These are phyloP conservation scores for Crepidotus variabilis DNA, from an alignment of 768 basidiomycete species.

Conservation along the genomic window DNA sequence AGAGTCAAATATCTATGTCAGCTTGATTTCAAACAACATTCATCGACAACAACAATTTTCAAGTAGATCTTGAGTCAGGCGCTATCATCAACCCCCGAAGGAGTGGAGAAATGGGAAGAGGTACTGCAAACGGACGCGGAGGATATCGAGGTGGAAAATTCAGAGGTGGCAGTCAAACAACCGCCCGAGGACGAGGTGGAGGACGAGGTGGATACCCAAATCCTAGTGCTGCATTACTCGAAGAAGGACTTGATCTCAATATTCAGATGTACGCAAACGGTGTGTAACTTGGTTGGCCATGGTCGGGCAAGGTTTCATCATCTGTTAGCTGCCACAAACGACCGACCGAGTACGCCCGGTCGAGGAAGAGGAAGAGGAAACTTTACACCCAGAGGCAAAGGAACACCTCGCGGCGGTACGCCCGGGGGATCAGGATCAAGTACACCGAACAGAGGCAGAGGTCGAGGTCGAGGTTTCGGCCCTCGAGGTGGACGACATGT, in stretches of 20 bases:
- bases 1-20: not conserved
- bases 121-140: not conserved
- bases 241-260: conserved; percentile 21
- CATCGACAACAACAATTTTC: not conserved
- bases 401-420: conserved; percentile 19
- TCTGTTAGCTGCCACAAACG: conserved; percentile 4
- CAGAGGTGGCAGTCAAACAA: not conserved
- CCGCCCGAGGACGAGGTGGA: conserved; percentile 2
- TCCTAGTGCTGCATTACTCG: conserved; percentile 11
- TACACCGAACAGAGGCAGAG: conserved; percentile 13
- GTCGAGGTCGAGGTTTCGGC: conserved; percentile 17
- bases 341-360: not conserved
- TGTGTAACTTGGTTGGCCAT: conserved; percentile 11
- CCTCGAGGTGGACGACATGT: conserved; percentile 21
- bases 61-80: not conserved
- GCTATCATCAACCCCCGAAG: not conserved
- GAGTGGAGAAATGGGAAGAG: not conserved
- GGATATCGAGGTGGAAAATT: not conserved
- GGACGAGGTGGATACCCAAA: conserved; percentile 11
- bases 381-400: conserved; percentile 15
- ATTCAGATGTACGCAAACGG: conserved; percentile 21
- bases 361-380: conserved; percentile 15
- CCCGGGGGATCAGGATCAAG: conserved; percentile 3
- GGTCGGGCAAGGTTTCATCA: conserved; percentile 9
- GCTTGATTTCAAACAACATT: not conserved